Evolutionary conservation across 139 green algal species (phyloP).

Genomic region (Chara braunii): DNA sequence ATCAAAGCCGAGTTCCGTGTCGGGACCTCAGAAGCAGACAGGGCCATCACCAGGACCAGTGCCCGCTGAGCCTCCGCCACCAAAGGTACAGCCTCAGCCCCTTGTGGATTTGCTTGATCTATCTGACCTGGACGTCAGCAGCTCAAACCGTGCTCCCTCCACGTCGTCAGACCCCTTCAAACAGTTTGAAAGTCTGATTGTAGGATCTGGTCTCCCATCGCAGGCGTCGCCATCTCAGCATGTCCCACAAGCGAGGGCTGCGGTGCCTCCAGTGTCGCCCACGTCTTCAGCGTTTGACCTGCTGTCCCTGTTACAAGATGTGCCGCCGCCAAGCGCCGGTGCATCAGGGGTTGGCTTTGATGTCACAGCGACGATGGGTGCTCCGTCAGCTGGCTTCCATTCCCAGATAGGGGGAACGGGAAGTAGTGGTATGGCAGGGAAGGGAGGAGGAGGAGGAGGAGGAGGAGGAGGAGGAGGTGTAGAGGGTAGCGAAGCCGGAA

Average conservation of each 20-base stretch:
- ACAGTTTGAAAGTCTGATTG: conserved; percentile 36
- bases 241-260: background rate
- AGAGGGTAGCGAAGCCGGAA: too few species aligned
- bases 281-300: background rate
- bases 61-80: conserved; percentile 11
- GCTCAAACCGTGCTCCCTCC: background rate
- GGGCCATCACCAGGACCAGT: conserved; percentile 3
- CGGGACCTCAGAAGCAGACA: conserved; percentile 12
- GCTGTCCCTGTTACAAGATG: background rate
- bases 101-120: conserved; percentile 24
- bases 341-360: too few species aligned
- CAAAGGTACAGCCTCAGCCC: background rate
- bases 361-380: too few species aligned
- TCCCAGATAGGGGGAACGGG: too few species aligned
- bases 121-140: conserved; percentile 10
- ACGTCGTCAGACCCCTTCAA: conserved; percentile 27
- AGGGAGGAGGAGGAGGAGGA: background rate
- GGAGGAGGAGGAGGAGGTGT: too few species aligned
- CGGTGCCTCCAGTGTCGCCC: background rate
- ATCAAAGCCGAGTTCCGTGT: background rate
- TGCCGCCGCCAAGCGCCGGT: too few species aligned
- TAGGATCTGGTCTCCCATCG: too few species aligned
- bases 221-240: too few species aligned
- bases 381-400: too few species aligned
- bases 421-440: background rate